These are phyloP conservation scores for Jackrogersella multiformis DNA, from an alignment of 495 filamentous ascomycete species.

Conservation along the genomic window DNA sequence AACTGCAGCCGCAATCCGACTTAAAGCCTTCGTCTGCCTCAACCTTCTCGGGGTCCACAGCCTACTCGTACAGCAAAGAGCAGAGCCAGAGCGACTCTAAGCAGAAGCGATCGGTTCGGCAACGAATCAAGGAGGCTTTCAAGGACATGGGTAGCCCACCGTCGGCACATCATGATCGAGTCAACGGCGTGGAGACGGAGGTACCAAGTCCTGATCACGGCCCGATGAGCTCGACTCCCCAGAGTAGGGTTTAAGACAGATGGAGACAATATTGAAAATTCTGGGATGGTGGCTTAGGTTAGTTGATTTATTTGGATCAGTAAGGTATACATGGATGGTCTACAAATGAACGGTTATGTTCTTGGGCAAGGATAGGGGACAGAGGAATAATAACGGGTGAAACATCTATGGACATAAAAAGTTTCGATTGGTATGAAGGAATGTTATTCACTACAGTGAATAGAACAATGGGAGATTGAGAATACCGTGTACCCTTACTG, in stretches of 20 bases:
- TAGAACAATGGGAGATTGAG: too few relatives aligned
- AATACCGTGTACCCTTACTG: too few relatives aligned
- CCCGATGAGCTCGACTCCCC: conserved; percentile 25
- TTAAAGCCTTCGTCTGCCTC: conserved; percentile 37
- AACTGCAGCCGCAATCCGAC: conserved; percentile 7
- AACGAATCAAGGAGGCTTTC: conserved; percentile 31
- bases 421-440: too few relatives aligned
- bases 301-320: not conserved
- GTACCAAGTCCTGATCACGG: not conserved
- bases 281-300: not conserved
- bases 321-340: too few relatives aligned
- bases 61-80: conserved; percentile 38
- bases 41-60: conserved; percentile 33
- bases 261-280: not conserved
- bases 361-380: too few relatives aligned
- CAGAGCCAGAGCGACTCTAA: conserved; percentile 11
- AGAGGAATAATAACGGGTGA: too few relatives aligned
- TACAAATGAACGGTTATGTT: too few relatives aligned
- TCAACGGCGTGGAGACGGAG: conserved; percentile 4
- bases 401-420: too few relatives aligned
- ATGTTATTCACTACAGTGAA: too few relatives aligned
- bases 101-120: conserved; percentile 32
- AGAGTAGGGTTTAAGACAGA: conserved; percentile 8
- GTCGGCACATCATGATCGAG: conserved; percentile 6
- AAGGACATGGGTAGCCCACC: conserved; percentile 22